These are phyloP conservation scores for Paratinospora sagittata DNA, from an alignment of 164 flowering plant species.

Conservation along the genomic window DNA sequence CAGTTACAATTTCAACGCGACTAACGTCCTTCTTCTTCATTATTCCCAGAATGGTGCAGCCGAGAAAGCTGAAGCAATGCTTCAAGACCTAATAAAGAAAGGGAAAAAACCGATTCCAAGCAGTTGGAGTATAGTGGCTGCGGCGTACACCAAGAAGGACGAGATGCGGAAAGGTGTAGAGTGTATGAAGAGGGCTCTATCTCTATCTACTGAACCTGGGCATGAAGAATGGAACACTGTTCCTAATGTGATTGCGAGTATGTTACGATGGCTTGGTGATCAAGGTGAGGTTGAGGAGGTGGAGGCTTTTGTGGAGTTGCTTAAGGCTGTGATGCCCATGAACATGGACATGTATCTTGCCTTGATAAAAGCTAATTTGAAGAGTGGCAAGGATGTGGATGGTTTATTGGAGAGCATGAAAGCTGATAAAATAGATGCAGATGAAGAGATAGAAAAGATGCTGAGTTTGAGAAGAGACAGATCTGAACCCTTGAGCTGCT, in stretches of 20 bases:
- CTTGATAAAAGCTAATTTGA: conserved; percentile 37
- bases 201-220: conserved; percentile 16
- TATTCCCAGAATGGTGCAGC: conserved; percentile 32
- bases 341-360: conserved; percentile 43
- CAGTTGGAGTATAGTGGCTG: conserved; percentile 46
- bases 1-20: conserved; percentile 47
- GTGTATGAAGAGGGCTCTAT: conserved; percentile 47
- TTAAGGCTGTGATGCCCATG: conserved; percentile 29
- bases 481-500: not conserved
- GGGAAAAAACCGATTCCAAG: conserved; percentile 35
- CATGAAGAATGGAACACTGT: conserved; percentile 40
- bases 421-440: conserved; percentile 34
- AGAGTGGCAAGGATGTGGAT: conserved; percentile 35
- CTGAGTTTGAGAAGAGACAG: conserved; percentile 17
- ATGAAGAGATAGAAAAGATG: conserved; percentile 42
- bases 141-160: conserved; percentile 30
- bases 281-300: conserved; percentile 32
- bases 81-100: conserved; percentile 29
- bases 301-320: conserved; percentile 32
- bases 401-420: conserved; percentile 39
- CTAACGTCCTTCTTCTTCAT: conserved; percentile 37
- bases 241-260: conserved; percentile 18
- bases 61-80: conserved; percentile 56
- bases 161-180: conserved; percentile 35
- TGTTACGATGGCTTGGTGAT: conserved; percentile 45